Evolutionary conservation across 345 rosid species (phyloP).

Genomic region (Citrus glauca): DNA sequence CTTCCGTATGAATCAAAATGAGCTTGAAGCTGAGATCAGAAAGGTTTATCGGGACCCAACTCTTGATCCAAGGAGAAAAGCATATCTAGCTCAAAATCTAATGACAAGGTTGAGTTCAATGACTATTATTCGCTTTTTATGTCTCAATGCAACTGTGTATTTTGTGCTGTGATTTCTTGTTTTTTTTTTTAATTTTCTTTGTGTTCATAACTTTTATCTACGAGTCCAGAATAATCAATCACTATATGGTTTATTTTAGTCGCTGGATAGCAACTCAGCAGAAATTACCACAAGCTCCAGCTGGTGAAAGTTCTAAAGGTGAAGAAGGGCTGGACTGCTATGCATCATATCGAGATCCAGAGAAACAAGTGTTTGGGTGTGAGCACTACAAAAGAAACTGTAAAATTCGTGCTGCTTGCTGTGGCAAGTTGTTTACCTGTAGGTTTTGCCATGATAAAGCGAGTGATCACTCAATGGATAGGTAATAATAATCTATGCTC

Average conservation of each 20-base stretch:
- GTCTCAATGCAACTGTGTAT: background rate
- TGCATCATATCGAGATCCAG: slow-evolving; percentile 49
- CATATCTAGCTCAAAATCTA: slow-evolving; percentile 63
- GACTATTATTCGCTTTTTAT: background rate
- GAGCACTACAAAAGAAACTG: slow-evolving; percentile 74
- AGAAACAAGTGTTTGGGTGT: slow-evolving; percentile 50
- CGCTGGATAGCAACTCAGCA: slow-evolving; percentile 78
- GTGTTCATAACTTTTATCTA: background rate
- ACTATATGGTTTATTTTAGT: slow-evolving; percentile 28
- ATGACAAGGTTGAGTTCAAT: slow-evolving; percentile 50
- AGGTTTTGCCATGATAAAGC: slow-evolving; percentile 76
- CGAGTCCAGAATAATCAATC: slow-evolving; percentile 2
- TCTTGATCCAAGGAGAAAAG: slow-evolving; percentile 70
- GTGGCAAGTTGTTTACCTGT: slow-evolving; percentile 59
- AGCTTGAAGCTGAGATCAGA: slow-evolving; percentile 70
- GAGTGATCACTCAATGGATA: slow-evolving; percentile 68
- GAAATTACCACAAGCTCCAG: slow-evolving; percentile 37
- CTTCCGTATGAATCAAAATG: slow-evolving; percentile 78
- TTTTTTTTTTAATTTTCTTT: background rate
- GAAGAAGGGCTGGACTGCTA: slow-evolving; percentile 36
- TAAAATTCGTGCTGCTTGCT: slow-evolving; percentile 66
- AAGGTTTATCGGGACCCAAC: slow-evolving; percentile 58
- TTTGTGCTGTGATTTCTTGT: background rate
- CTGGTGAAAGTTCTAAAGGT: slow-evolving; percentile 34
- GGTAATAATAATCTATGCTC: slow-evolving; percentile 25